A percentile compares a stretch with the other conserved stretches of the same genome.
Evolutionary conservation across 768 basidiomycete genomes (phyloP).

Genomic region (Postia placenta): DNA sequence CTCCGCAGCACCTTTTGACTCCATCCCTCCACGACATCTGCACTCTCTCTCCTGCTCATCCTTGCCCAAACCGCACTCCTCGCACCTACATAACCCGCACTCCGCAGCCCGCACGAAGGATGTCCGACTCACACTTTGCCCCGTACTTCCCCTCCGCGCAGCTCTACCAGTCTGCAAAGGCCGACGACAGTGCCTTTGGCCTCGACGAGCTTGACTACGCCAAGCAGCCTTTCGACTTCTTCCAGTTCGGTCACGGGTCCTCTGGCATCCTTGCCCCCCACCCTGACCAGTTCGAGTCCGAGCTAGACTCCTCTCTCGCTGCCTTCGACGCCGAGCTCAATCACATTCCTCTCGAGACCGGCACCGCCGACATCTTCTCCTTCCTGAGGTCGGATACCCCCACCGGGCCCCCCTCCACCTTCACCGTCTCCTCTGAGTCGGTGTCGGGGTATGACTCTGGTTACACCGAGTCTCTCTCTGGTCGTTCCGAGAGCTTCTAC

Average conservation of each 20-base stretch:
- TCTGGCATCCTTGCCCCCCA: conserved; percentile 71
- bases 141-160: conserved; percentile 17
- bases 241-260: conserved; percentile 63
- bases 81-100: conserved; percentile 15
- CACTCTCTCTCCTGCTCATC: conserved; percentile 5
- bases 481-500: conserved; percentile 65
- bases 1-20: conserved; percentile 16
- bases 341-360: conserved; percentile 56
- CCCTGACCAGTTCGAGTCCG: conserved; percentile 78
- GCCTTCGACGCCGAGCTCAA: conserved; percentile 54
- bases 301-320: conserved; percentile 68
- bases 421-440: conserved; percentile 77
- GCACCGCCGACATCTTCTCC: conserved; percentile 45
- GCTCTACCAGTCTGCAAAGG: conserved; percentile 12
- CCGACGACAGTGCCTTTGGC: conserved; percentile 12
- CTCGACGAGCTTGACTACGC: conserved; percentile 50
- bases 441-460: conserved; percentile 45
- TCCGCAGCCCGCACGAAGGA: conserved; percentile 14
- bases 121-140: conserved; percentile 18
- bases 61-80: conserved; percentile 8
- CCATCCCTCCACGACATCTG: conserved; percentile 11
- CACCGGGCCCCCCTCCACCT: conserved; percentile 68
- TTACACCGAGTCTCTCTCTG: conserved; percentile 43
- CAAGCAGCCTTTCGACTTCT: conserved; percentile 26
- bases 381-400: conserved; percentile 58